phyloP scores from a whole-genome alignment of 2,329 filamentous ascomycete species.

The Talaromyces sp. region DNA sequence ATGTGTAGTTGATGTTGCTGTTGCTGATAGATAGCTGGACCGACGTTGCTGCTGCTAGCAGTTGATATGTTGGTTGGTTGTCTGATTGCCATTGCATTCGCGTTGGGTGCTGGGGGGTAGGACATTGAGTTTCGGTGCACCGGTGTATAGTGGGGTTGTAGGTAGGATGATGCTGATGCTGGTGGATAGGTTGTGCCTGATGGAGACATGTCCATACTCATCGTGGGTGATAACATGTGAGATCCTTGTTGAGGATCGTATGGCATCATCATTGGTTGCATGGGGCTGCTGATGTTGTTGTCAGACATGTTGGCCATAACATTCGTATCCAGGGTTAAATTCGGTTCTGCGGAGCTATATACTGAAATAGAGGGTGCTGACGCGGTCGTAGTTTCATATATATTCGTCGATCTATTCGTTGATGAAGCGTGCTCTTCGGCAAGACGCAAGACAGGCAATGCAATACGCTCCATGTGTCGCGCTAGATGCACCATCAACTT shows the following conservation, averaged over 20 bases:
- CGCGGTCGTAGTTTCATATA: not conserved
- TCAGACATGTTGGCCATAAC: not conserved
- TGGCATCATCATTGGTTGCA: not conserved
- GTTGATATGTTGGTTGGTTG: conserved; percentile 11
- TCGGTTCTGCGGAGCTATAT: conserved; percentile 9
- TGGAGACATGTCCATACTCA: conserved; percentile 3
- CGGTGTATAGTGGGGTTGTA: conserved; percentile 18
- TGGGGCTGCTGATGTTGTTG: not conserved
- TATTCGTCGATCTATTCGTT: not conserved
- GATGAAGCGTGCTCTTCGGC: conserved; percentile 36
- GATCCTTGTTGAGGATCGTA: not conserved
- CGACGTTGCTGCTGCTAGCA: not conserved
- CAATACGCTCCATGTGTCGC: conserved; percentile 91
- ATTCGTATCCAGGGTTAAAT: not conserved
- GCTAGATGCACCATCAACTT: conserved; percentile 90
- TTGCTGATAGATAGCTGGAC: not conserved
- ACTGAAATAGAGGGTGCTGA: conserved; percentile 11
- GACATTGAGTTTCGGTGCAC: conserved; percentile 23
- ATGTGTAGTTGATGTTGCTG: conserved; percentile 20
- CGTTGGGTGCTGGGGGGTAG: conserved; percentile 27
- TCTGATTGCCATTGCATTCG: conserved; percentile 5
- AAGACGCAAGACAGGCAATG: conserved; percentile 69
- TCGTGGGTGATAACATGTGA: conserved; percentile 3
- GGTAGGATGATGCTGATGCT: not conserved
- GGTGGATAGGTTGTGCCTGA: conserved; percentile 18